phyloP scores from a whole-genome alignment of 768 basidiomycete species.

The Termitomyces sp. region DNA sequence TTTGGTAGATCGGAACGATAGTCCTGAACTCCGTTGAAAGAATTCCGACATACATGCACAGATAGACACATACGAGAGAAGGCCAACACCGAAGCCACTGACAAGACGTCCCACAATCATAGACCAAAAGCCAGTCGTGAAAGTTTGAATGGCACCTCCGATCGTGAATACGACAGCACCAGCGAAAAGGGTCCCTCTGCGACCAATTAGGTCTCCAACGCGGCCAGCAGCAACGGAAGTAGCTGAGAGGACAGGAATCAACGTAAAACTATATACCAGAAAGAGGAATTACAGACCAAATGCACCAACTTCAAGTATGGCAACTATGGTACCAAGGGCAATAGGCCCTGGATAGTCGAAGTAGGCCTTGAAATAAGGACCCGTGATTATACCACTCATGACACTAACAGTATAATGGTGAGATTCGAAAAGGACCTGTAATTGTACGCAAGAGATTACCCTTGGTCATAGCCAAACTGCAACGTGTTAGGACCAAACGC shows the following conservation, averaged over 20 bases:
- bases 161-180: conserved; percentile 74
- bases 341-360: conserved; percentile 75
- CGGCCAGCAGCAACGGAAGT: conserved; percentile 85
- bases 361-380: conserved; percentile 75
- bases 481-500: conserved; percentile 4
- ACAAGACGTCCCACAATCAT: conserved; percentile 62
- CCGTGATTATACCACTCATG: conserved; percentile 91
- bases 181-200: conserved; percentile 67
- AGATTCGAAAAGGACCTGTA: conserved; percentile 8
- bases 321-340: conserved; percentile 91
- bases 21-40: conserved; percentile 45
- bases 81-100: conserved; percentile 73
- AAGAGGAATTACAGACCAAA: conserved; percentile 51
- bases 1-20: conserved; percentile 94
- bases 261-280: not conserved
- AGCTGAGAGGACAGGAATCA: conserved; percentile 37
- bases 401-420: conserved; percentile 42
- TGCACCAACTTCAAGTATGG: conserved; percentile 91
- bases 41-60: not conserved
- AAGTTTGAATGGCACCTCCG: conserved; percentile 73
- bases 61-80: conserved; percentile 51
- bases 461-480: conserved; percentile 86
- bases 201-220: conserved; percentile 73
- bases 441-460: conserved; percentile 38
- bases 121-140: conserved; percentile 37